Conservation (phyloP, 2,329 filamentous ascomycete genomes). For the Dactylellina sp. region DNA sequence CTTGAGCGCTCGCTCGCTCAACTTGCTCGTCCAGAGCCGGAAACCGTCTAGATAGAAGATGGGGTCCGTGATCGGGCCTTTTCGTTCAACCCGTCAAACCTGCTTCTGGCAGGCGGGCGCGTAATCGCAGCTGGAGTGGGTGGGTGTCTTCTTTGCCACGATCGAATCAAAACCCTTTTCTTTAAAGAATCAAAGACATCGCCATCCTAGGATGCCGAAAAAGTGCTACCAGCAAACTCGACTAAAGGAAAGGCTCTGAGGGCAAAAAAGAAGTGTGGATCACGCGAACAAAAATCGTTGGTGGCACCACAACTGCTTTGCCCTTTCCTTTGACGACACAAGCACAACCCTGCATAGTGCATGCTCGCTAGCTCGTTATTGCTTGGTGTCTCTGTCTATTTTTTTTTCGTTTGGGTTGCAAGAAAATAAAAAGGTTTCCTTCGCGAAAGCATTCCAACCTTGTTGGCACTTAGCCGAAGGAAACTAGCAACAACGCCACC, state of each 20-base stretch:
- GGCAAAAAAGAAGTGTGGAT: slow-evolving; percentile 41
- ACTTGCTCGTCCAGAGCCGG: slow-evolving; percentile 10
- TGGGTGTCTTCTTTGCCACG: neutral
- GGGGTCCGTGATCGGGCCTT: slow-evolving; percentile 18
- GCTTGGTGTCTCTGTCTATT: neutral
- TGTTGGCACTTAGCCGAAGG: slow-evolving; percentile 42
- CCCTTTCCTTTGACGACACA: neutral
- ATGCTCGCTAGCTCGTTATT: slow-evolving; percentile 18
- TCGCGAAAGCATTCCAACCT: slow-evolving; percentile 53
- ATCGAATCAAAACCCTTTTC: slow-evolving; percentile 4
- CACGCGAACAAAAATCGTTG: slow-evolving; percentile 50
- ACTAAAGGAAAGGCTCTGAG: slow-evolving; percentile 17
- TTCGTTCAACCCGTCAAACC: neutral
- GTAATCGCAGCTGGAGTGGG: neutral
- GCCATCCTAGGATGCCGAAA: neutral
- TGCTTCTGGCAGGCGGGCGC: slow-evolving; percentile 7
- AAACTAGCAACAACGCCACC: slow-evolving; percentile 20
- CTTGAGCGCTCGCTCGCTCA: slow-evolving; percentile 5
- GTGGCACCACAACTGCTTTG: slow-evolving; percentile 20
- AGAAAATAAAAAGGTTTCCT: slow-evolving; percentile 1
- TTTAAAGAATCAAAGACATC: slow-evolving; percentile 50
- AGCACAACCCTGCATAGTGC: slow-evolving; percentile 37
- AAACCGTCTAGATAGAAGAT: slow-evolving; percentile 29
- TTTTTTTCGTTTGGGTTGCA: slow-evolving; percentile 2
- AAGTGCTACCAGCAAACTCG: neutral